Base-by-base conservation (phyloP, 2,329 filamentous ascomycete genomes). In the Microdochium nivale region DNA sequence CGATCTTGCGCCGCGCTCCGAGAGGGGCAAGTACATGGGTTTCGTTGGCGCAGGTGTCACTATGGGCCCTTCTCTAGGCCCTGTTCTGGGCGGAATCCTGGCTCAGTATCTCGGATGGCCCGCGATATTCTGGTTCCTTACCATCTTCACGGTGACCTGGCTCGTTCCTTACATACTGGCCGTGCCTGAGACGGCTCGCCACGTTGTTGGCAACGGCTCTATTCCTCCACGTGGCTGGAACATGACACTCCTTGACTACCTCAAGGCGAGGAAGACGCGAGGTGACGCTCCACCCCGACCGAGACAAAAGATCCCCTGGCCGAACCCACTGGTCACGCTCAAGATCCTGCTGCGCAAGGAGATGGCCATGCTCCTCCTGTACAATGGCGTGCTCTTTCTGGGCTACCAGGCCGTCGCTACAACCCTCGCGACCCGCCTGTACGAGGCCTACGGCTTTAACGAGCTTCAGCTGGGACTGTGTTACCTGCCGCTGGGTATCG, bases 1-100 rank as follows among this genome's bases (percentile, higher is more conserved):
- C 1, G 88, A 94, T 59, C 76, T 90, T 4, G 77, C 83, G 0
- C 81, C 84, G 0, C 82, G 78, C 47, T 76, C 79, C 0, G 86
- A 92, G 64, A 73, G 88, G 58, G 88, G 88, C 2, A 79, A 77
- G 52, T 91, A 87, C 61, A 84, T 91, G 70, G 86, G 81, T 49
- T 77, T 83, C 54, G 79, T 83, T n/a, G 78, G 76, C 30, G 74
- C 74, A 3, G 82, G 78, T 16, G 70, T 78, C 51, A 80, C 83
- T 3, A 60, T 87, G 27, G 77, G 76, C 0, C 76, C 77, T 2
- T 68, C 78, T 1, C 51, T 81, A 3, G 76, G 80, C 0, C 83
- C 85, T 0, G 74, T 86, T 1, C 68, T 88, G 3, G 84, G 86
- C 14, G 86, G 84, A 1, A 56, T 87, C 1, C 65, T 89, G 19